Conservation (phyloP, 306 rosid genomes). For the Phaseolus lunatus region DNA sequence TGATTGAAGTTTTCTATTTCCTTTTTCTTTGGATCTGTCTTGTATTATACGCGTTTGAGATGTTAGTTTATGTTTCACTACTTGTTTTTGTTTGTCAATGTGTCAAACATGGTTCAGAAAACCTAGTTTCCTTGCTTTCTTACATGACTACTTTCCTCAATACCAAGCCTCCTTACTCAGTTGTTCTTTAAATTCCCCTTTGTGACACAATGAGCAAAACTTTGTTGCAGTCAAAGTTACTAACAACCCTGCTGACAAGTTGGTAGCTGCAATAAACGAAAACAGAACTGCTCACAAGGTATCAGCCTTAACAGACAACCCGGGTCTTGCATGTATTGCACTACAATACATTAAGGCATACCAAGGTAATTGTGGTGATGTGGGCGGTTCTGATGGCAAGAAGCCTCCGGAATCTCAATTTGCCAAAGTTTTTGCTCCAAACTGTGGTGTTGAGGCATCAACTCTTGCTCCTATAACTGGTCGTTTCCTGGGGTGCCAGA, state of each 20-base stretch:
- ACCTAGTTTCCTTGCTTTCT: constrained; percentile 5
- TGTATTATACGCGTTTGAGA: background rate
- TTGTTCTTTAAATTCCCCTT: constrained; percentile 15
- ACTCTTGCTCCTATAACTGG: constrained; percentile 77
- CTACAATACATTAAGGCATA: constrained; percentile 88
- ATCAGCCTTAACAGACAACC: constrained; percentile 48
- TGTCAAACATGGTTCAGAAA: background rate
- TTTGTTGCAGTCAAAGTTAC: constrained; percentile 52
- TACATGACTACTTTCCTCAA: constrained; percentile 1
- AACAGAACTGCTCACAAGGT: constrained; percentile 60
- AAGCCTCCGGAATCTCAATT: constrained; percentile 85
- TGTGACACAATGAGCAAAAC: constrained; percentile 35
- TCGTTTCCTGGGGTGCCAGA: constrained; percentile 91
- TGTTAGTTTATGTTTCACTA: background rate
- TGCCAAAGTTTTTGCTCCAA: constrained; percentile 78
- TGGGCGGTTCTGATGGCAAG: constrained; percentile 85
- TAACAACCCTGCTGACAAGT: constrained; percentile 62
- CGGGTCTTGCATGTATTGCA: constrained; percentile 93
- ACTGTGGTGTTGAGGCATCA: constrained; percentile 71
- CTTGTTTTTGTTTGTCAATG: constrained; percentile 6
- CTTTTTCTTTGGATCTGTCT: constrained; percentile 30
- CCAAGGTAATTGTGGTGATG: constrained; percentile 74
- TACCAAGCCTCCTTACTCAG: constrained; percentile 7
- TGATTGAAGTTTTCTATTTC: constrained; percentile 8
- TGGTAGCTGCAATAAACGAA: constrained; percentile 54